These are phyloP conservation scores for Coemansia sp. DNA, from an alignment of 192 early-diverging fungal species.

Conservation along the genomic window DNA sequence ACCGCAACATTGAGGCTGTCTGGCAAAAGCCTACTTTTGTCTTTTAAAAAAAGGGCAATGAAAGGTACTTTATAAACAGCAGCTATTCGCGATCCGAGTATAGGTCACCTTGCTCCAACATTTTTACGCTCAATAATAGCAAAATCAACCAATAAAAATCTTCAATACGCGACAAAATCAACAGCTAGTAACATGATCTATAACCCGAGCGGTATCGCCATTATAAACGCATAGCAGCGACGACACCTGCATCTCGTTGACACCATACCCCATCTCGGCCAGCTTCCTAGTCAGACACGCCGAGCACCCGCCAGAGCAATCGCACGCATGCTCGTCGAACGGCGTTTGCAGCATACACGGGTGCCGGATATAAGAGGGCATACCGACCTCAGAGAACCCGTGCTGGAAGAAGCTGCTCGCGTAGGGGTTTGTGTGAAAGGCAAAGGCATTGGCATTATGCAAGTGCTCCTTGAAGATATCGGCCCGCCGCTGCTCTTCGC, in stretches of 20 bases:
- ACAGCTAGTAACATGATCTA: constrained; percentile 9
- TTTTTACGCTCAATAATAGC: no score
- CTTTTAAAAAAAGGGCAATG: no score
- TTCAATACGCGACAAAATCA: background rate
- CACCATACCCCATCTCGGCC: background rate
- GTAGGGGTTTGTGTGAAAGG: constrained; percentile 45
- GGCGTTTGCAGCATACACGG: constrained; percentile 46
- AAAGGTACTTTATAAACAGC: no score
- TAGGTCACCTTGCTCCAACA: no score
- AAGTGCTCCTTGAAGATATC: constrained; percentile 34
- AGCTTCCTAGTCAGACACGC: constrained; percentile 3
- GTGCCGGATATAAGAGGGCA: constrained; percentile 31
- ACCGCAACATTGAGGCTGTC: no score
- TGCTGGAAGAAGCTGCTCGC: constrained; percentile 41
- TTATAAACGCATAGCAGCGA: constrained; percentile 8
- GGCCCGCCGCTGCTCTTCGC: constrained; percentile 1
- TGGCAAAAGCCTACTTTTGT: no score
- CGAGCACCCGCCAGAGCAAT: constrained; percentile 16
- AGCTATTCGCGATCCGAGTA: no score
- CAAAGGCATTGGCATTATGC: constrained; percentile 25
- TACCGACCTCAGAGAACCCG: constrained; percentile 42
- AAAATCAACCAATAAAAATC: no score
- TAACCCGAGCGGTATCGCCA: constrained; percentile 4
- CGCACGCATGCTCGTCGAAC: constrained; percentile 16
- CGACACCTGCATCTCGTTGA: constrained; percentile 2